Evolutionary conservation across 345 rosid genomes (phyloP).

Genomic region (Dimocarpus longan): DNA sequence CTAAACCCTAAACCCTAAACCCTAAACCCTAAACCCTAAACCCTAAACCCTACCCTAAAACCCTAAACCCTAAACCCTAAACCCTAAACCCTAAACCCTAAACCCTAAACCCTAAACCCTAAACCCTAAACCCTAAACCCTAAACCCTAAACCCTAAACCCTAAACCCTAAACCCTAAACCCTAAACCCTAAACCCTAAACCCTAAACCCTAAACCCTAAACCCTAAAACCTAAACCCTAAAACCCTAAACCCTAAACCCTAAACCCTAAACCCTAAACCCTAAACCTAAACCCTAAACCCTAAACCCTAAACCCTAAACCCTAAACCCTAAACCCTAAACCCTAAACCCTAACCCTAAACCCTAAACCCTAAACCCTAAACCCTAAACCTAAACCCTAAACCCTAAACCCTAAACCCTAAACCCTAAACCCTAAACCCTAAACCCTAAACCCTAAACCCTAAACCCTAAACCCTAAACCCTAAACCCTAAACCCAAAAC

Average conservation of each 20-base stretch:
- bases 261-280: constrained; percentile 12
- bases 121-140: constrained; percentile 27
- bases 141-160: constrained; percentile 23
- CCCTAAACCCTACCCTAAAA: too few species aligned
- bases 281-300: constrained; percentile 20
- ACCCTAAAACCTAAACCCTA: too few species aligned
- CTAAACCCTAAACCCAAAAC: too few species aligned
- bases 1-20: too few species aligned
- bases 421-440: background rate
- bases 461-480: constrained; percentile 12
- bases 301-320: constrained; percentile 18
- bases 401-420: background rate
- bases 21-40: too few species aligned
- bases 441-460: constrained; percentile 5
- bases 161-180: constrained; percentile 24
- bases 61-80: too few species aligned
- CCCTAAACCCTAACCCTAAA: constrained; percentile 12
- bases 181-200: constrained; percentile 23
- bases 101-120: constrained; percentile 28
- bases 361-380: constrained; percentile 1
- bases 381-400: constrained; percentile 9
- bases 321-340: constrained; percentile 18
- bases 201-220: constrained; percentile 24
- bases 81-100: constrained; percentile 23
- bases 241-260: too few species aligned